These are phyloP conservation scores for Beauveria scarabaeidicola DNA, from an alignment of 2,329 filamentous ascomycete species.

Conservation along the genomic window DNA sequence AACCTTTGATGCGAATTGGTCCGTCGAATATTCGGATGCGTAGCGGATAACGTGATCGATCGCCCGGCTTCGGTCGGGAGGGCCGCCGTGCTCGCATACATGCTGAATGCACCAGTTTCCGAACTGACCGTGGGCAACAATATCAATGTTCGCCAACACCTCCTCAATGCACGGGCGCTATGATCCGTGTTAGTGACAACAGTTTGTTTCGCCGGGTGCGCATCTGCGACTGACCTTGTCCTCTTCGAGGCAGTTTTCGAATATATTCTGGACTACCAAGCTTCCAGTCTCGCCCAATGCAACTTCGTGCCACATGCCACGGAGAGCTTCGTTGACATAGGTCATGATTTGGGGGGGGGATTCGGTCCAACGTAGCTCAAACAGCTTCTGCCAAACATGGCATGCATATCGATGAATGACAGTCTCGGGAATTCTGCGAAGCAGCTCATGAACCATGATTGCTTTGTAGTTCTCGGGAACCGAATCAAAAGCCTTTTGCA, in stretches of 20 bases:
- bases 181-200: constrained; percentile 12
- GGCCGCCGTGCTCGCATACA: constrained; percentile 91
- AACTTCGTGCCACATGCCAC: constrained; percentile 98
- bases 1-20: constrained; percentile 97
- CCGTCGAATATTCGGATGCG: constrained; percentile 94
- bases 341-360: constrained; percentile 97
- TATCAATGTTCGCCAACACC: constrained; percentile 88
- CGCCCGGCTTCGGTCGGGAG: constrained; percentile 83
- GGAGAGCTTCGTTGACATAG: constrained; percentile 89
- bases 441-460: constrained; percentile 95
- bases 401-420: constrained; percentile 98
- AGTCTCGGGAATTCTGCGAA: constrained; percentile 91
- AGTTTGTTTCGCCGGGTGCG: too few relatives aligned
- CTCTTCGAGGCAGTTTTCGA: constrained; percentile 97
- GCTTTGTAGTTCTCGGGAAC: constrained; percentile 97
- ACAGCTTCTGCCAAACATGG: constrained; percentile 99
- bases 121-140: constrained; percentile 94
- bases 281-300: constrained; percentile 95
- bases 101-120: constrained; percentile 99
- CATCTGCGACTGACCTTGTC: constrained; percentile 64
- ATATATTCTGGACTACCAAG: constrained; percentile 97
- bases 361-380: constrained; percentile 92
- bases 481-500: constrained; percentile 97
- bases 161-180: constrained; percentile 96
- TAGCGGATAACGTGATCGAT: constrained; percentile 93